These are phyloP conservation scores for Zalaria sp. DNA, from an alignment of 2,329 filamentous ascomycete genomes.

Conservation along the genomic window DNA sequence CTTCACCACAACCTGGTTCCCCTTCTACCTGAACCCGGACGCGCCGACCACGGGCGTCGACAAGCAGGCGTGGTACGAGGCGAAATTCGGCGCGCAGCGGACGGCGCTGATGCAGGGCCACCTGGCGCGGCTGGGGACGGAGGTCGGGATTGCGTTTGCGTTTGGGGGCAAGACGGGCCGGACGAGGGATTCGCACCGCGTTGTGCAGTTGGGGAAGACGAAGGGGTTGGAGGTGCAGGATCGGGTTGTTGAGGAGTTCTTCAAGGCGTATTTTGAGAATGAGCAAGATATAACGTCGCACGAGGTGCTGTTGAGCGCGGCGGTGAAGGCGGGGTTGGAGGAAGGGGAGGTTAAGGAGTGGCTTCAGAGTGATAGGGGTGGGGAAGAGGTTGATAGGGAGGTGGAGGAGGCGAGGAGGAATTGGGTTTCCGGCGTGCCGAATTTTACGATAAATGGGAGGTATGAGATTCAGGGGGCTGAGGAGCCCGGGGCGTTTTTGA, in stretches of 20 bases:
- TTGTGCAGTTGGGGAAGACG: slow-evolving; percentile 54
- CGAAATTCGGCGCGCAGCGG: slow-evolving; percentile 52
- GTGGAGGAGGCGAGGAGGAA: slow-evolving; percentile 29
- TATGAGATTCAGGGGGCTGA: slow-evolving; percentile 59
- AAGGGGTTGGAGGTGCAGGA: slow-evolving; percentile 43
- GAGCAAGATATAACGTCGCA: slow-evolving; percentile 32
- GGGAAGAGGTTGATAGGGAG: slow-evolving; percentile 31
- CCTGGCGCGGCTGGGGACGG: slow-evolving; percentile 42
- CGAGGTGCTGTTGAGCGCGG: slow-evolving; percentile 25
- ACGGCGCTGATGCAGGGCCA: slow-evolving; percentile 42
- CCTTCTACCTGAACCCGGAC: slow-evolving; percentile 66
- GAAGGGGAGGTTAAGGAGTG: slow-evolving; percentile 28
- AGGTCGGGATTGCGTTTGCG: slow-evolving; percentile 59
- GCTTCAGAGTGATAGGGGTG: slow-evolving; percentile 28
- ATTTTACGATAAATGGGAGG: slow-evolving; percentile 57
- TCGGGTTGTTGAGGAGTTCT: slow-evolving; percentile 46
- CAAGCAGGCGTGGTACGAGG: slow-evolving; percentile 43
- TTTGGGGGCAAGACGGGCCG: slow-evolving; percentile 60
- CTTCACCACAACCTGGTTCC: slow-evolving; percentile 60
- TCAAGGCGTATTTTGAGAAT: slow-evolving; percentile 40
- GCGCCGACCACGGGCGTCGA: slow-evolving; percentile 38
- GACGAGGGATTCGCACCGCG: slow-evolving; percentile 64
- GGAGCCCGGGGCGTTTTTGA: slow-evolving; percentile 51
- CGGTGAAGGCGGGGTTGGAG: slow-evolving; percentile 29
- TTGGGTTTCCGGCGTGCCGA: slow-evolving; percentile 55